Evolutionary conservation across 148 eudicot genomes (phyloP).

Genomic region (Limonium bicolor): DNA sequence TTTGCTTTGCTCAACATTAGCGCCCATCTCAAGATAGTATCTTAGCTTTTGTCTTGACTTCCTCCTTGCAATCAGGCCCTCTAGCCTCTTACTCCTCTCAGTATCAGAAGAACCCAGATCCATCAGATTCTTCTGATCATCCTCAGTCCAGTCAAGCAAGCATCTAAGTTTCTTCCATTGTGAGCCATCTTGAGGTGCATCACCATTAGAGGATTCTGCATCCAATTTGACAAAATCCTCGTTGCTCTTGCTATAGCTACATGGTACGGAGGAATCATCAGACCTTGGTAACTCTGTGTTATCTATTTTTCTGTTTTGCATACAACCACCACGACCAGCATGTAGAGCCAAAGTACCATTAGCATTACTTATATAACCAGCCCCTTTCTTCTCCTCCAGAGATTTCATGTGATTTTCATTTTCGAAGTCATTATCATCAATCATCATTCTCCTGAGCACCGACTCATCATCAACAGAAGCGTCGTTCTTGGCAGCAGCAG

Average conservation of each 20-base stretch:
- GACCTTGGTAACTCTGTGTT: no score
- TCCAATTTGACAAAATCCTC: conserved; percentile 7
- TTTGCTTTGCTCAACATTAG: conserved; percentile 11
- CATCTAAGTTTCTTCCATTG: conserved; percentile 14
- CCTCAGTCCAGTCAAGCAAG: conserved; percentile 33
- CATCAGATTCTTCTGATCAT: conserved; percentile 37
- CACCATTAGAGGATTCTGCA: conserved; percentile 23
- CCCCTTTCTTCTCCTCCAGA: no score
- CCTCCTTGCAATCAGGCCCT: conserved; percentile 52
- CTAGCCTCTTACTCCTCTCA: conserved; percentile 55
- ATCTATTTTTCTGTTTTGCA: no score
- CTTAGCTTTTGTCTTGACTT: conserved; percentile 36
- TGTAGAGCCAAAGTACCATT: no score
- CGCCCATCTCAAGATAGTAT: conserved; percentile 22
- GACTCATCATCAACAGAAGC: no score
- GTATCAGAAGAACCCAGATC: conserved; percentile 46
- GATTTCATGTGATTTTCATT: no score
- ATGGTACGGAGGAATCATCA: no score
- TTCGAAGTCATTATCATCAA: no score
- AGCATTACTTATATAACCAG: no score
- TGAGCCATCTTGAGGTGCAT: conserved; percentile 19
- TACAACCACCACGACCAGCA: no score
- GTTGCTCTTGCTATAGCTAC: conserved; percentile 1
- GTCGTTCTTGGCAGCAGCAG: no score
- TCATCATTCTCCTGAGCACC: no score